Conservation (phyloP, 2,329 filamentous ascomycete genomes). For the Aureobasidium sp. region DNA sequence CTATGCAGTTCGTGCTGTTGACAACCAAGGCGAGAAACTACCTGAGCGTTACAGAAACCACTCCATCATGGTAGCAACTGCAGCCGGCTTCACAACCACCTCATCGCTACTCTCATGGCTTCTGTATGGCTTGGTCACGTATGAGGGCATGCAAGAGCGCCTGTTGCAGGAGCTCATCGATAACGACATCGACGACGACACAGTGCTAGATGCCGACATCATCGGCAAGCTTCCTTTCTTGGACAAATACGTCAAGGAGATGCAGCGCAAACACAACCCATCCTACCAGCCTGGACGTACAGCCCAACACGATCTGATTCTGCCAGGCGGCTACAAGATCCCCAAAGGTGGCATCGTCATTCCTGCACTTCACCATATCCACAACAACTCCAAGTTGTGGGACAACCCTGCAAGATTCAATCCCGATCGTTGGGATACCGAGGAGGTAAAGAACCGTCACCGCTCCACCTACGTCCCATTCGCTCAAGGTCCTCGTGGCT, state of each 20-base stretch:
- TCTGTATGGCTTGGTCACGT: conserved; percentile 47
- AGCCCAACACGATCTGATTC: conserved; percentile 47
- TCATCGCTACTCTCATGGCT: conserved; percentile 53
- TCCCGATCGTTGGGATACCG: conserved; percentile 53
- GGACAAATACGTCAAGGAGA: conserved; percentile 56
- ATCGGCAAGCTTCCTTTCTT: conserved; percentile 43
- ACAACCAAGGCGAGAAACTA: conserved; percentile 49
- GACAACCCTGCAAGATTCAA: conserved; percentile 52
- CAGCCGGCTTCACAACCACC: conserved; percentile 56
- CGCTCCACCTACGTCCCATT: conserved; percentile 53
- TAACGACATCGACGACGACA: conserved; percentile 30
- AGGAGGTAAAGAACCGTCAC: conserved; percentile 46
- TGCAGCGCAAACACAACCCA: conserved; percentile 53
- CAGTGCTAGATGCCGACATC: conserved; percentile 31
- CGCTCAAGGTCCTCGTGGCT: conserved; percentile 50
- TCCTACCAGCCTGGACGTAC: conserved; percentile 56
- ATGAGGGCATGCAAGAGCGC: conserved; percentile 50
- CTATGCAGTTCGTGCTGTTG: conserved; percentile 48
- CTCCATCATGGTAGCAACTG: conserved; percentile 46
- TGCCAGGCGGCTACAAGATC: conserved; percentile 54
- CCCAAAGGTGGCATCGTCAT: conserved; percentile 49
- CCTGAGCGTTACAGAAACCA: conserved; percentile 38
- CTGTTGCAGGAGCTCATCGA: conserved; percentile 52
- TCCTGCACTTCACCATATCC: conserved; percentile 40
- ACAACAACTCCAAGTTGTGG: conserved; percentile 51